Evolutionary conservation across 305 asterid species (phyloP), one percentile per base, ranked within the genome.

Genomic region (Fraxinus angustifolia): DNA sequence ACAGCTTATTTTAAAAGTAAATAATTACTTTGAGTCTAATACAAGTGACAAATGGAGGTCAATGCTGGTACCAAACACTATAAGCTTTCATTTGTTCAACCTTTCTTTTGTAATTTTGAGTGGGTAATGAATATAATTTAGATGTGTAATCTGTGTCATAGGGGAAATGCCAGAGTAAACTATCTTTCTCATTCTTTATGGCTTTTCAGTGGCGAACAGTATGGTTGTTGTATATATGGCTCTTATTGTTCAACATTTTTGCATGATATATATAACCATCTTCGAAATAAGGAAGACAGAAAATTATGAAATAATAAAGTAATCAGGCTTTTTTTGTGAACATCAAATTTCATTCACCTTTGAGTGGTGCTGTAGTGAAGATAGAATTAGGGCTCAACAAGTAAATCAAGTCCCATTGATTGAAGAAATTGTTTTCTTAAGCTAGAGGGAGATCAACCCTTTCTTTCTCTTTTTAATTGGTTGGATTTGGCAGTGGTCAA

Each of bases 401-500:
- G 50, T 3, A 40, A 40, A 40, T 40, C 50, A 40, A 40, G 50
- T 40, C 65, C 65, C 26, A 53, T 53, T 0, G 65, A 5, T 53
- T 53, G 65, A 53, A 53, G 65, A 17, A 17, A 53, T 23, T 53
- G 8, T 53, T 60, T 21, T 28, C 70, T 60, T 2, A 19, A 21
- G 16, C 70, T 60, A 60, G 31, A 60, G 70, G 70, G 2, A 60
- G 31, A 60, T 60, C 70, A 60, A 60, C 33, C 70, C 68, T 70
- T 56, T 81, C 50, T 31, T 17, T 48, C 65, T 53, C 35, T 50
- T 67, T 68, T 65, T 50, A 30, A 58, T 76, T 34, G n/a, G 16
- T 75, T 76, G 78, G 72, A 28, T 79, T 79, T 67, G 78, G 38
- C 35, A 31, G 68, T 79, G 76, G 78, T 42, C 3, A 75, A 38